Evolutionary conservation across 2,329 filamentous ascomycete species (phyloP).

Genomic region (Aspergillus carbonarius): DNA sequence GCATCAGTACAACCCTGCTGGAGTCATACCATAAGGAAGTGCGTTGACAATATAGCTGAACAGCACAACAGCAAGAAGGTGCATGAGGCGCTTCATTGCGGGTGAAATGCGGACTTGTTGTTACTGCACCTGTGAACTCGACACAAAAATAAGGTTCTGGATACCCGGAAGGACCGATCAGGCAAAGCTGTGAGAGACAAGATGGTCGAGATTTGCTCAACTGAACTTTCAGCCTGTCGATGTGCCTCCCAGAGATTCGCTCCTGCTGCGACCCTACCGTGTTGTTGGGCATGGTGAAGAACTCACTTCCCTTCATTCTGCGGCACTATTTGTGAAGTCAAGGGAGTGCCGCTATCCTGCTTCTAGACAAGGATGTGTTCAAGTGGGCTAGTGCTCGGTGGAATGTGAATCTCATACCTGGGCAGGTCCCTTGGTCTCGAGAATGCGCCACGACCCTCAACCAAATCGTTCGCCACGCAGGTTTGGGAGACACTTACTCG

Average conservation of each 20-base stretch:
- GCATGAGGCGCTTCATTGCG: slow-evolving; percentile 19
- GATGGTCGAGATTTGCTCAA: not conserved
- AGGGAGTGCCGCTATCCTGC: not conserved
- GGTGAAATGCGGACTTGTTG: not conserved
- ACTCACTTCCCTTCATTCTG: not conserved
- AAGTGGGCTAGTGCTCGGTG: not conserved
- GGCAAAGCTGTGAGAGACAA: not conserved
- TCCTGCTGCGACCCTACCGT: not conserved
- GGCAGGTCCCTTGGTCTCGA: slow-evolving; percentile 7
- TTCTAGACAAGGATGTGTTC: not conserved
- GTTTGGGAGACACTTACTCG: not conserved
- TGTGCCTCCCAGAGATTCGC: not conserved
- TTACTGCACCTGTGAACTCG: not conserved
- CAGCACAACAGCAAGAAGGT: slow-evolving; percentile 22
- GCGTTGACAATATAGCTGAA: slow-evolving; percentile 20
- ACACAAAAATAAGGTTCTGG: not conserved
- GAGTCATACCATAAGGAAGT: slow-evolving; percentile 25
- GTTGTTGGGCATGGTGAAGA: not conserved
- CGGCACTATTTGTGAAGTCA: not conserved
- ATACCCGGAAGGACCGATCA: not conserved
- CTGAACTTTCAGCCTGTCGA: not conserved
- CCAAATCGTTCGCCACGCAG: not conserved
- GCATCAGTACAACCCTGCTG: not conserved
- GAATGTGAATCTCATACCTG: slow-evolving; percentile 25
- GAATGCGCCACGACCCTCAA: not conserved